A percentile compares a stretch with the other conserved stretches of the same genome.
phyloP scores from a whole-genome alignment of 2,329 filamentous ascomycete species.

The Calonectria multiphialidica region DNA sequence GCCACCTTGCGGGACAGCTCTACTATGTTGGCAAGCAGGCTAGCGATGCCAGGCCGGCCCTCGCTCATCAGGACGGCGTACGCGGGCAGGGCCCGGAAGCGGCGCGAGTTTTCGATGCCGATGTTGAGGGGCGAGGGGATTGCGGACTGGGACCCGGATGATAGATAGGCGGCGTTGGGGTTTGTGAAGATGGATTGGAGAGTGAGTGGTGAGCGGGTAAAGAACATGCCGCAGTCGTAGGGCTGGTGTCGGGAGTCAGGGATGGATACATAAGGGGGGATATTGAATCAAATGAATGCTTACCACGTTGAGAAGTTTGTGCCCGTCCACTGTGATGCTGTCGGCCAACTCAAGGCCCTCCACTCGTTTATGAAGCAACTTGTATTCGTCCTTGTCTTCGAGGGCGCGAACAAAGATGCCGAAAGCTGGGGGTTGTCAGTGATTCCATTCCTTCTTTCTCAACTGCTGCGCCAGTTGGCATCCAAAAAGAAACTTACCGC shows the following conservation, averaged over 20 bases:
- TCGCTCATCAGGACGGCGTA: constrained; percentile 85
- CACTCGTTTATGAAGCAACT: constrained; percentile 59
- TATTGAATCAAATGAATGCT: constrained; percentile 45
- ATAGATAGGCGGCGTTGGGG: constrained; percentile 86
- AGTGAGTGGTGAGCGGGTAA: constrained; percentile 73
- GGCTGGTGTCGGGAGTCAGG: constrained; percentile 61
- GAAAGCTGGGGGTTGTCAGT: constrained; percentile 69
- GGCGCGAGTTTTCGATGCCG: constrained; percentile 90
- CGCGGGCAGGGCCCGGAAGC: constrained; percentile 90
- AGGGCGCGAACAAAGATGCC: constrained; percentile 83
- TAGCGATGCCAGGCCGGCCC: constrained; percentile 75
- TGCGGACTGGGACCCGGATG: constrained; percentile 50
- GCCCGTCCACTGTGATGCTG: constrained; percentile 87
- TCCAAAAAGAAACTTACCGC: constrained; percentile 59
- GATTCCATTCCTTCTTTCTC: neutral
- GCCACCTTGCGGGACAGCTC: constrained; percentile 77
- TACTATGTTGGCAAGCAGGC: constrained; percentile 80
- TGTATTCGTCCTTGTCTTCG: constrained; percentile 67
- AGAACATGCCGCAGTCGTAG: constrained; percentile 93
- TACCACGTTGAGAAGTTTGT: constrained; percentile 93
- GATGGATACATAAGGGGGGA: neutral
- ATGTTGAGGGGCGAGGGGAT: constrained; percentile 89
- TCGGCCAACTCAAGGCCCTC: constrained; percentile 84
- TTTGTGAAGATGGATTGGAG: constrained; percentile 80
- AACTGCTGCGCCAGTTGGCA: neutral